Evolutionary conservation across 208 protist species (phyloP), one percentile per base, ranked within the genome.

Genomic region (Paratrypanosoma confusum): DNA sequence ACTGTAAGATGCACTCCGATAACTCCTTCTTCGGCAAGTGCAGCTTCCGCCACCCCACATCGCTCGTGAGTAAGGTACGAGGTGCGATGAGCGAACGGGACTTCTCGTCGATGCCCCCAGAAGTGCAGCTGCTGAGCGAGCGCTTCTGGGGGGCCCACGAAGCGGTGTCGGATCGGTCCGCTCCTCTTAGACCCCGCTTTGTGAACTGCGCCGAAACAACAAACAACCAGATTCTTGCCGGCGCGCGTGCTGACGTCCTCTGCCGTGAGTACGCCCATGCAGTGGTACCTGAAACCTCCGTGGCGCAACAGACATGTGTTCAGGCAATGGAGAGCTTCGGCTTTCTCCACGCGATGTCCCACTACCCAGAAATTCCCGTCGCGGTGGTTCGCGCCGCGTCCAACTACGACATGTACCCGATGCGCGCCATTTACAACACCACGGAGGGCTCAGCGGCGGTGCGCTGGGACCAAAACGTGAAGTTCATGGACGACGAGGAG

Each of bases 401-500:
- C 6, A 65, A 75, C 50, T 78, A 75, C 56, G 56, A 70, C 54
- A 66, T 71, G 58, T 67, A 65, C 45, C 74, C 68, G 8, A 40
- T 82, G 29, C 10, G 16, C 20, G 39, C 27, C 1, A 27, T 31
- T 21, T 6, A 18, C 39, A 22, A 8, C 7, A 17, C 21, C 7
- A 7, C 22, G 23, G 21, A 43, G 39, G 21, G 23, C 17, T 8
- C 21, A 43, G 39, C 7, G n/a, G 27, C 5, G 25, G 65, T 69
- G 26, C 46, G 45, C n/a, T 77, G 68, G 68, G 64, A 60, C 26
- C 68, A 71, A 55, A 74, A 78, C 39, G 54, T 52, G 28, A 36
- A 49, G 36, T 77, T 65, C 35, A 38, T 81, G 51, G 29, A 53
- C 27, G 46, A 55, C 16, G 45, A 49, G 11, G 54, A 68, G 10